These are phyloP conservation scores for Filosporella fistucella DNA, from an alignment of 495 filamentous ascomycete genomes.

Conservation along the genomic window DNA sequence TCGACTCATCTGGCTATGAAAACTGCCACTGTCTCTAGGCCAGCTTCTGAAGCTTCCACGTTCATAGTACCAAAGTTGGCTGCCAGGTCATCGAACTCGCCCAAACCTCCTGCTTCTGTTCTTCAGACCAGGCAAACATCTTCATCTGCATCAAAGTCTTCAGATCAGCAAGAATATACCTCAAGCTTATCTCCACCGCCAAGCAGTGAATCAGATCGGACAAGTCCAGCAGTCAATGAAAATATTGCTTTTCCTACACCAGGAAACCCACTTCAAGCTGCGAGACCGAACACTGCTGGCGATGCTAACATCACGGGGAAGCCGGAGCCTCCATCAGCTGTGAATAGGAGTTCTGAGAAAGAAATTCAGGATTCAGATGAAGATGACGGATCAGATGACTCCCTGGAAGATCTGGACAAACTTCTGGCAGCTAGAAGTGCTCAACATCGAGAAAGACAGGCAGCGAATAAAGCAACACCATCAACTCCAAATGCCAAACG, in stretches of 20 bases:
- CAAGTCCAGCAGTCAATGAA: too few relatives aligned
- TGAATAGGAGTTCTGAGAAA: neutral
- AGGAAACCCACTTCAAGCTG: too few relatives aligned
- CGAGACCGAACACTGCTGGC: too few relatives aligned
- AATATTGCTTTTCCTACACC: too few relatives aligned
- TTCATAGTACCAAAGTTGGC: too few relatives aligned
- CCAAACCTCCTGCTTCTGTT: too few relatives aligned
- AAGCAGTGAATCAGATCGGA: slow-evolving; percentile 4
- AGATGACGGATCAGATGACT: slow-evolving; percentile 48
- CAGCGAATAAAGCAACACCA: slow-evolving; percentile 27
- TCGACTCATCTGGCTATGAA: neutral
- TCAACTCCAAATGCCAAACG: slow-evolving; percentile 25
- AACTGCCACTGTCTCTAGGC: too few relatives aligned
- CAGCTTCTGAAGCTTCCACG: too few relatives aligned
- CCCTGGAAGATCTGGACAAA: slow-evolving; percentile 16
- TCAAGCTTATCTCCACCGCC: slow-evolving; percentile 9
- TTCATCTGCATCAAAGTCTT: too few relatives aligned
- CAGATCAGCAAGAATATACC: neutral
- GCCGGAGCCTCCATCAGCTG: neutral
- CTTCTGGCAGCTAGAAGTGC: slow-evolving; percentile 22
- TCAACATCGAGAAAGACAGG: slow-evolving; percentile 40
- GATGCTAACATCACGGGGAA: too few relatives aligned
- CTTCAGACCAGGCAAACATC: too few relatives aligned
- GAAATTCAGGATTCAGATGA: slow-evolving; percentile 65
- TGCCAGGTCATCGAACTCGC: too few relatives aligned